Percentiles rank a stretch among this genome's conserved stretches.
phyloP scores from a whole-genome alignment of 352 stramenopile species.

The Phytophthora rubi region DNA sequence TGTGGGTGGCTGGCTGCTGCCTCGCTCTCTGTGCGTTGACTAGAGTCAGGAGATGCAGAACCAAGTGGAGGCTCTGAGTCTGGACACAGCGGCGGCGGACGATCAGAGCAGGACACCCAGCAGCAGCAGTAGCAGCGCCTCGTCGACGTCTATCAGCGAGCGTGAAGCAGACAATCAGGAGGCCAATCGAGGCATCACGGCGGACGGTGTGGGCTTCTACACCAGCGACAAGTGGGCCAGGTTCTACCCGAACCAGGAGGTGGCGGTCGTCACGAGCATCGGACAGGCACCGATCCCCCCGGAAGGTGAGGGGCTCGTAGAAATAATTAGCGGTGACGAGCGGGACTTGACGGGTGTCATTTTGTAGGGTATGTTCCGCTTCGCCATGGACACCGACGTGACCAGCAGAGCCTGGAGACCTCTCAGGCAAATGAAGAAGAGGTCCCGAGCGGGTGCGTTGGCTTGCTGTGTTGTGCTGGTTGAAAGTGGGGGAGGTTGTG shows the following conservation, averaged over 20 bases:
- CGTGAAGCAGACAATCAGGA: constrained; percentile 12
- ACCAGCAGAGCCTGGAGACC: constrained; percentile 16
- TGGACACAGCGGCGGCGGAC: constrained; percentile 10
- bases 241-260: constrained; percentile 60
- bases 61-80: constrained; percentile 33
- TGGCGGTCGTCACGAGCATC: constrained; percentile 65
- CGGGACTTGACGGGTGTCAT: constrained; percentile 2
- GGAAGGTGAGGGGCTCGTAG: constrained; percentile 37
- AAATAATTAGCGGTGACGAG: not conserved
- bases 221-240: constrained; percentile 58
- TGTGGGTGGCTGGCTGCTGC: constrained; percentile 2
- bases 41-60: constrained; percentile 44
- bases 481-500: not conserved
- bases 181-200: constrained; percentile 18
- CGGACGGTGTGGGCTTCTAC: constrained; percentile 40
- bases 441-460: constrained; percentile 41
- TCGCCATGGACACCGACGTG: constrained; percentile 51
- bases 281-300: constrained; percentile 60
- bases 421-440: constrained; percentile 28
- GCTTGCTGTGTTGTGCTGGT: not conserved
- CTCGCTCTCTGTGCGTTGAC: constrained; percentile 4
- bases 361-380: constrained; percentile 64
- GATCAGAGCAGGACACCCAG: constrained; percentile 1
- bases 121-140: not conserved
- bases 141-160: not conserved